A percentile compares a stretch with the other conserved stretches of the same genome.
Evolutionary conservation across 345 rosid genomes (phyloP).

Genomic region (Sisymbrium irio): DNA sequence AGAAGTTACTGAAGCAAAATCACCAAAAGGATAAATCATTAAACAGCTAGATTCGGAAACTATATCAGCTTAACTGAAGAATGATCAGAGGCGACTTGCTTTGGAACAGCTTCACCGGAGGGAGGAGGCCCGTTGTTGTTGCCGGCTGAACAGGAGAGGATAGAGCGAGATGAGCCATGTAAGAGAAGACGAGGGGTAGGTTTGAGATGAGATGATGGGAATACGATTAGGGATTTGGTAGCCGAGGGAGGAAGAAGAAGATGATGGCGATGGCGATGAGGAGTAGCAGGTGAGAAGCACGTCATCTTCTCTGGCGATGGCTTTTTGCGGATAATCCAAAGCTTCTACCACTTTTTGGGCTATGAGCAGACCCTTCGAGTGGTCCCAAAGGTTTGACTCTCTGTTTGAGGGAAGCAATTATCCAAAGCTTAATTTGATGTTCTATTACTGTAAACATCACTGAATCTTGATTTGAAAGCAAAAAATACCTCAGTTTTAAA

Average conservation of each 20-base stretch:
- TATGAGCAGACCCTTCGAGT: not conserved
- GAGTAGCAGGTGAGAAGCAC: constrained; percentile 29
- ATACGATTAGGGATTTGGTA: constrained; percentile 28
- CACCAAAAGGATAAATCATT: not conserved
- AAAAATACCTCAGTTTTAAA: not conserved
- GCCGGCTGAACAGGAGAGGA: constrained; percentile 39
- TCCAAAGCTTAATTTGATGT: too few relatives aligned
- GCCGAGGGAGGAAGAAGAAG: constrained; percentile 32
- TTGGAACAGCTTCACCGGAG: constrained; percentile 48
- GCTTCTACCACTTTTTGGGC: not conserved
- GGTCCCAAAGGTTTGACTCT: not conserved
- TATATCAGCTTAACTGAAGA: not conserved
- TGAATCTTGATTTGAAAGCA: not conserved
- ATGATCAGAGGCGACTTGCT: constrained; percentile 36
- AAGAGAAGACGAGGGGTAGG: constrained; percentile 25
- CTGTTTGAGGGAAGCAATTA: too few relatives aligned
- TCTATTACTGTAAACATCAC: not conserved
- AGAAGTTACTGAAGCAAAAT: constrained; percentile 56
- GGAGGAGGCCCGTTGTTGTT: constrained; percentile 40
- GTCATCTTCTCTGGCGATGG: constrained; percentile 5
- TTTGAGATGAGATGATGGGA: constrained; percentile 26
- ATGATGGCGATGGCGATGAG: constrained; percentile 37
- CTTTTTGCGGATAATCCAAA: constrained; percentile 15
- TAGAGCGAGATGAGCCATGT: constrained; percentile 26
- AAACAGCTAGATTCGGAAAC: not conserved